A percentile compares a stretch with the other conserved stretches of the same genome.
Conservation (phyloP, 2,329 filamentous ascomycete species). For the Talaromyces verruculosus region DNA sequence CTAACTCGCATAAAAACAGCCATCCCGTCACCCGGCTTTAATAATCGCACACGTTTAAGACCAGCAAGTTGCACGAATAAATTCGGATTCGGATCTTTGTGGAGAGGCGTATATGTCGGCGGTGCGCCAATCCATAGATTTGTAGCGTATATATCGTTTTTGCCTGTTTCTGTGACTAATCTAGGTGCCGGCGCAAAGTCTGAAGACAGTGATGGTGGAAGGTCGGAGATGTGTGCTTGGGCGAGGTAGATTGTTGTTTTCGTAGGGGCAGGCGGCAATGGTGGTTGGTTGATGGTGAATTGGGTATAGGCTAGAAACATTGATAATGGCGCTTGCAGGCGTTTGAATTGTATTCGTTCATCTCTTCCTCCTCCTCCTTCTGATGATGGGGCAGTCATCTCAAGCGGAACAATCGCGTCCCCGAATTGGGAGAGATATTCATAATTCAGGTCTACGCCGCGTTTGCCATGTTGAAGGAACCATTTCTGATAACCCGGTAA, state of each 20-base stretch:
- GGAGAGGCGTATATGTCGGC: conserved; percentile 85
- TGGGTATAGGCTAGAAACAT: conserved; percentile 61
- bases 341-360: conserved; percentile 41
- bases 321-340: conserved; percentile 53
- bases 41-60: conserved; percentile 69
- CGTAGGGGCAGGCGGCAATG: neutral
- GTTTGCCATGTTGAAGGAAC: conserved; percentile 48
- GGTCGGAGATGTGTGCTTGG: conserved; percentile 69
- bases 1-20: conserved; percentile 61
- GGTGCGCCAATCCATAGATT: conserved; percentile 86
- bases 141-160: conserved; percentile 80
- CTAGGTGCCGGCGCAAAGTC: conserved; percentile 66
- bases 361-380: conserved; percentile 1
- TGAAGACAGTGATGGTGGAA: conserved; percentile 61
- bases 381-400: conserved; percentile 47
- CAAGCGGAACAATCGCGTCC: conserved; percentile 57
- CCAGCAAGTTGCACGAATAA: conserved; percentile 81
- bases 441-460: conserved; percentile 36
- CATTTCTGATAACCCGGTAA: conserved; percentile 60
- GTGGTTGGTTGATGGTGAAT: neutral
- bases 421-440: conserved; percentile 49
- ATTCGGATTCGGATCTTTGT: conserved; percentile 93
- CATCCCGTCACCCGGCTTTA: conserved; percentile 64
- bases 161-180: conserved; percentile 63
- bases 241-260: conserved; percentile 68